phyloP scores from a whole-genome alignment of 176 grass and related monocot species.

The Musa itinerans region DNA sequence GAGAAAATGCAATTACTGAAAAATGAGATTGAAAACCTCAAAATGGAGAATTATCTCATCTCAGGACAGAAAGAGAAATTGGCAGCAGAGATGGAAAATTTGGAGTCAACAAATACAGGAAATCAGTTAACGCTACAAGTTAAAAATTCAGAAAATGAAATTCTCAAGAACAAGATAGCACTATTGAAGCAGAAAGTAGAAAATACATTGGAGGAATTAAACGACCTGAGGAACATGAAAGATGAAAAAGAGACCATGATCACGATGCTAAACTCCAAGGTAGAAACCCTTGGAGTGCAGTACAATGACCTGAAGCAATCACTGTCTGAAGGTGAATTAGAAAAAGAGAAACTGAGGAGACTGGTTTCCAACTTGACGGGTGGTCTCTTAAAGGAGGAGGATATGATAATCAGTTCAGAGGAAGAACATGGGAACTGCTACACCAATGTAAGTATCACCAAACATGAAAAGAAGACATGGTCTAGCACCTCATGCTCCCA shows the following conservation, averaged over 20 bases:
- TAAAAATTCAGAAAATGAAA: constrained; percentile 44
- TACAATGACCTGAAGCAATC: constrained; percentile 20
- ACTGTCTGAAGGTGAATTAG: neutral
- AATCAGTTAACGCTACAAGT: constrained; percentile 44
- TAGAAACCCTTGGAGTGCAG: constrained; percentile 46
- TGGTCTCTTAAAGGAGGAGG: neutral
- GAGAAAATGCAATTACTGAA: constrained; percentile 54
- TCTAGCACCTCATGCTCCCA: neutral
- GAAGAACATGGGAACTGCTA: neutral
- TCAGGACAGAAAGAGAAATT: constrained; percentile 40
- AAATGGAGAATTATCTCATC: constrained; percentile 45
- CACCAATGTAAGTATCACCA: neutral
- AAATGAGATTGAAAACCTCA: constrained; percentile 43
- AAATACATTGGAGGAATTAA: constrained; percentile 39
- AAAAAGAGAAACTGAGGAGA: neutral
- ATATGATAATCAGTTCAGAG: neutral
- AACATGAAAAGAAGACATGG: neutral
- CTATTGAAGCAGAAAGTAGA: constrained; percentile 44
- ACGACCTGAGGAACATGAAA: constrained; percentile 29
- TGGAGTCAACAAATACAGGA: constrained; percentile 21
- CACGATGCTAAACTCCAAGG: constrained; percentile 42
- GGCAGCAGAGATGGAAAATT: constrained; percentile 24
- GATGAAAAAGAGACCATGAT: constrained; percentile 52
- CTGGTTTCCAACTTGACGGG: neutral
- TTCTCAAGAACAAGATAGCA: constrained; percentile 43